Base-by-base conservation (phyloP, 768 basidiomycete species). In the Auriscalpium microsporum region DNA sequence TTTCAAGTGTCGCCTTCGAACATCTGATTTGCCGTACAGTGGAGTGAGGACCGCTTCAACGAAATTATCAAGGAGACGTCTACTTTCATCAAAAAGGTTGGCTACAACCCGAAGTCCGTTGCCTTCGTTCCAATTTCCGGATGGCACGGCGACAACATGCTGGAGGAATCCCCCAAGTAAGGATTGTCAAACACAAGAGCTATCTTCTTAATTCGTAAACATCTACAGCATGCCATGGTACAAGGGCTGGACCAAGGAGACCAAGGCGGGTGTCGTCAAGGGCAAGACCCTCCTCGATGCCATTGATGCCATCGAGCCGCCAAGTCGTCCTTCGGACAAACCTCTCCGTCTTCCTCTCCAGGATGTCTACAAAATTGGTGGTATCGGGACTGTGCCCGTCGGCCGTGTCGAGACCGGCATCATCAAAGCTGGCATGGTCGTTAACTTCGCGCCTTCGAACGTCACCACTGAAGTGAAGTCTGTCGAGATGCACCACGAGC, bases 381-480 rank as follows among this genome's bases (percentile, higher is more conserved):
- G 96, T 92, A 99, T 99, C 65, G 96, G 96, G 65, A 99, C 96
- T 67, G 96, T 99, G 69, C 96, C 96, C 73, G 96, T 99, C 77
- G 96, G 96, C 73, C 96, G 96, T 90, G 96, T 99, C 66, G 96
- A 99, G 82, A 99, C 96, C 70, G 96, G 96, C 87, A 71, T 92
- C 75, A 97, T 99, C 84, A 96, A 96, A 82, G 91, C 94, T 67
- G 95, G 95, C 74, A 99, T 98, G 95, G 80, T 99, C 67, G 96
- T 96, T 73, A 84, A 78, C 71, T 99, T 98, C 72, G 95, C 95
- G 63, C 95, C 95, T 59, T 73, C 93, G 60, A 94, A 93, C 78
- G 95, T 99, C 69, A 97, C 94, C 75, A 99, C 96, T 78, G 96
- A 99, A 92, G 96, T 99, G 82, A 98, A 98, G 87, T 98, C 96